Percentiles rank a stretch among this genome's conserved stretches.
Conservation (phyloP, 768 basidiomycete species). For the Tephrocybe rancida region DNA sequence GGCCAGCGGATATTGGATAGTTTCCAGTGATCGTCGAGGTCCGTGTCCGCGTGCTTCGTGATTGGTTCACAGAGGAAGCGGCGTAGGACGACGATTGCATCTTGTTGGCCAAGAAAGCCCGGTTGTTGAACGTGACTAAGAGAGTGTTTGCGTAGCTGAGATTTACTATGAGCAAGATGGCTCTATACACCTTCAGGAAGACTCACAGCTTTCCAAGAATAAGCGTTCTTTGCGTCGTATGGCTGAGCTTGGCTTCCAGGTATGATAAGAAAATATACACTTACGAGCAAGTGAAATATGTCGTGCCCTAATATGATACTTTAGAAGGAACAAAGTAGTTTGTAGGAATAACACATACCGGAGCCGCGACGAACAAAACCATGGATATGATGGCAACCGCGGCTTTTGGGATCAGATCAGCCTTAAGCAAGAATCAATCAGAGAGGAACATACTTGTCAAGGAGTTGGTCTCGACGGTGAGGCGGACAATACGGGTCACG, state of each 20-base stretch:
- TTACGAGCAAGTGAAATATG: constrained; percentile 3
- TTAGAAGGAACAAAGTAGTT: background rate
- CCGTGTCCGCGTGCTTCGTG: background rate
- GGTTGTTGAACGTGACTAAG: constrained; percentile 15
- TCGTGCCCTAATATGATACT: background rate
- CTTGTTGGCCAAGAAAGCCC: constrained; percentile 7
- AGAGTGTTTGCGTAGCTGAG: constrained; percentile 10
- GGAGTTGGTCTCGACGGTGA: constrained; percentile 11
- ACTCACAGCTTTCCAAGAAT: constrained; percentile 12
- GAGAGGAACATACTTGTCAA: background rate
- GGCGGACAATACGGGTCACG: constrained; percentile 8
- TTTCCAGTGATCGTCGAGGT: background rate
- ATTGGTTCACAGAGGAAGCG: background rate
- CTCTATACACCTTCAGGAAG: too few species aligned
- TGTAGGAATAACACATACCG: background rate
- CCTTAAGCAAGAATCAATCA: too few species aligned
- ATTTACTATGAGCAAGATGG: background rate
- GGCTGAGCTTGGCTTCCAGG: background rate
- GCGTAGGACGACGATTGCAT: background rate
- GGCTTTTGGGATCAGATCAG: background rate
- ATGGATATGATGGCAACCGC: constrained; percentile 1
- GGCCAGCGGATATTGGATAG: background rate
- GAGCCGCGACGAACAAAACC: background rate
- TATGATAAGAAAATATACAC: background rate
- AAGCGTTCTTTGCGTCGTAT: background rate